Conservation (phyloP, 2,329 filamentous ascomycete species). For the Pyrenophora graminea region DNA sequence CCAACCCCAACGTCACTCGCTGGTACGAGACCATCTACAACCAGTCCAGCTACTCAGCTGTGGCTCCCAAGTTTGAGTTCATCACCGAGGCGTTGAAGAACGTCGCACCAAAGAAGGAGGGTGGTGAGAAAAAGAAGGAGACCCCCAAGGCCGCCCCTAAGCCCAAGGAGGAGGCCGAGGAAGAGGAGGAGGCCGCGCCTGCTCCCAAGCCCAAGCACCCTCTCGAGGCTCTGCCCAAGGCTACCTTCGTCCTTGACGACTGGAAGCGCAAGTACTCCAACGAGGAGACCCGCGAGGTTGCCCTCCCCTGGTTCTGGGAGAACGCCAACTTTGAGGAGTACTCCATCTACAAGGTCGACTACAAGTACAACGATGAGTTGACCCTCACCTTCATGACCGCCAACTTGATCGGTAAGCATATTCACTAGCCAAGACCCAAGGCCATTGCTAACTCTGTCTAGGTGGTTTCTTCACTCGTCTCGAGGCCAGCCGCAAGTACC, state of each 20-base stretch:
- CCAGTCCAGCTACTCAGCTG: conserved; percentile 86
- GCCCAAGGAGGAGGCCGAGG: conserved; percentile 60
- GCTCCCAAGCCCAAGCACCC: conserved; percentile 97
- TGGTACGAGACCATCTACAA: conserved; percentile 96
- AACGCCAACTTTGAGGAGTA: conserved; percentile 93
- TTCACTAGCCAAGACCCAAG: neutral
- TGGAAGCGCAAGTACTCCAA: conserved; percentile 99
- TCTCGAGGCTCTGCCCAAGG: conserved; percentile 78
- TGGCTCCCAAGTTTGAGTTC: conserved; percentile 74
- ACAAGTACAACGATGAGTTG: conserved; percentile 99
- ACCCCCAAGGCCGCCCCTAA: conserved; percentile 61
- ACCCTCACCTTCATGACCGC: conserved; percentile 98
- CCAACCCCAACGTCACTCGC: conserved; percentile 83
- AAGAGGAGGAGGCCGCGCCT: conserved; percentile 65
- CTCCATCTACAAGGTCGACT: conserved; percentile 90
- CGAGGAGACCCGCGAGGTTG: conserved; percentile 77
- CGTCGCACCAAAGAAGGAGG: conserved; percentile 72
- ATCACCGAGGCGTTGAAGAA: conserved; percentile 80
- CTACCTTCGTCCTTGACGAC: conserved; percentile 86
- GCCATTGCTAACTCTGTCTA: conserved; percentile 31
- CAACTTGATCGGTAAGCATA: conserved; percentile 81
- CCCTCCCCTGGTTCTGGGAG: conserved; percentile 98
- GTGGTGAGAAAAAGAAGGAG: conserved; percentile 73
- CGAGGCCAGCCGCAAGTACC: conserved; percentile 95
- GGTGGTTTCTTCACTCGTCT: conserved; percentile 96